Evolutionary conservation across 2,329 filamentous ascomycete genomes (phyloP), one percentile per base, ranked within the genome.

Genomic region (Incumbomyces lentus): DNA sequence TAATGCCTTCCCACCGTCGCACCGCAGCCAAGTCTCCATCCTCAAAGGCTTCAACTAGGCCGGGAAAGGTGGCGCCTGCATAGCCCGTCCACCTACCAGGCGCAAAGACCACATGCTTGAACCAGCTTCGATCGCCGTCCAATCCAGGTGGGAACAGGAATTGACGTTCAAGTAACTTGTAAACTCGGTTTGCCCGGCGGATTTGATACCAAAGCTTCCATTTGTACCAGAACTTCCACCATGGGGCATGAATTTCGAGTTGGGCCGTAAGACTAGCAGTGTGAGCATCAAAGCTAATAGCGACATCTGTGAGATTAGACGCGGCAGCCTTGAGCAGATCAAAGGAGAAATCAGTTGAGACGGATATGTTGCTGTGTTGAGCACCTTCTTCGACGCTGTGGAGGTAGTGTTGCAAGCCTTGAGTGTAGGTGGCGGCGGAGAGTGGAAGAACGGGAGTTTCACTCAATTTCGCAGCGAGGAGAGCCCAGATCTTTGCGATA

Each of bases 21-120:
- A 69, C 68, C 49, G 70, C 72, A 6, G 58, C 58, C 48, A 62
- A 43, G 59, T 76, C 67, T 1, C 63, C 61, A 37, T 68, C 71
- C 22, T 80, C 75, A 39, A 82, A 66, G 43, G 72, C 75, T 60
- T 82, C 79, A 4, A 80, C 73, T n/a, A 82, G 62, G 1, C 78
- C 77, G 1, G 79, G 79, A 55, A 77, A 82, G 7, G 78, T 80
- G 3, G 75, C 79, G 2, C 88, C 89, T 0, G 87, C 72, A 64
- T 95, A 95, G 0, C 89, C 89, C 0, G 87, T 95, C 87, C 88
- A 94, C 40, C 90, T 63, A 0, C 89, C 89, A 0, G 89, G 89
- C 1, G 89, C 89, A 65, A 93, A 95, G 1, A 95, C 84, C 2
- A 95, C 83, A 59, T 95, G 90, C 69, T 95, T 95, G 70, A 90